phyloP scores from a whole-genome alignment of 2,329 filamentous ascomycete genomes.

The Botrytis fragariae region DNA sequence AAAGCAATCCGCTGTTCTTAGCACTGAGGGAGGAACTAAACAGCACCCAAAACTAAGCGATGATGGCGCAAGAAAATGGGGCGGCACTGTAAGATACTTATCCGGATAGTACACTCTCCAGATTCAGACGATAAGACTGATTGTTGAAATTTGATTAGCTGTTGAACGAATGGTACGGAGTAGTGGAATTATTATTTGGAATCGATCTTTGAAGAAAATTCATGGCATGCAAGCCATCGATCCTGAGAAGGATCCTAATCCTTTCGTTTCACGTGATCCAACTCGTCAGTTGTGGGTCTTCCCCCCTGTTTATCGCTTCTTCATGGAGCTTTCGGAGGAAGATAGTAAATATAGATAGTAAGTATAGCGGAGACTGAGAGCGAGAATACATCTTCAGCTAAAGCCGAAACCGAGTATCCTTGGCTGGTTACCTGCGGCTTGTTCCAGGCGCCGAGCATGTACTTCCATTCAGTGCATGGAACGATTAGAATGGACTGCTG shows the following conservation, averaged over 20 bases:
- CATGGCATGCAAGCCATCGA: neutral
- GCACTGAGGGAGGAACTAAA: too few relatives aligned
- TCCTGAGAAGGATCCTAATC: conserved; percentile 1
- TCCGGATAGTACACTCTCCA: neutral
- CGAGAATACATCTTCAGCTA: neutral
- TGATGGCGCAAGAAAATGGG: neutral
- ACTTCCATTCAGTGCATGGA: neutral
- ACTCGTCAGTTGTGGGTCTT: neutral
- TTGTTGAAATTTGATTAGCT: neutral
- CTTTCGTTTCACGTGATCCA: neutral
- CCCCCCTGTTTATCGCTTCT: neutral
- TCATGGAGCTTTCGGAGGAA: conserved; percentile 10
- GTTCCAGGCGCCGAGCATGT: neutral
- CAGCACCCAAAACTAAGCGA: neutral
- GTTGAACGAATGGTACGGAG: neutral
- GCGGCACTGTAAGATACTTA: neutral
- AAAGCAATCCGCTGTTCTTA: neutral
- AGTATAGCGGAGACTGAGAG: neutral
- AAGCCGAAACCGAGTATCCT: neutral
- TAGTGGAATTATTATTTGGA: neutral
- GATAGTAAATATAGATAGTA: neutral
- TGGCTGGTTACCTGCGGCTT: neutral
- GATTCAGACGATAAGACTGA: neutral
- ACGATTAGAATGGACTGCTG: neutral
- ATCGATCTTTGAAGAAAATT: neutral